Evolutionary conservation across 2,329 filamentous ascomycete species (phyloP).

Genomic region (Elsinoe ampelina): DNA sequence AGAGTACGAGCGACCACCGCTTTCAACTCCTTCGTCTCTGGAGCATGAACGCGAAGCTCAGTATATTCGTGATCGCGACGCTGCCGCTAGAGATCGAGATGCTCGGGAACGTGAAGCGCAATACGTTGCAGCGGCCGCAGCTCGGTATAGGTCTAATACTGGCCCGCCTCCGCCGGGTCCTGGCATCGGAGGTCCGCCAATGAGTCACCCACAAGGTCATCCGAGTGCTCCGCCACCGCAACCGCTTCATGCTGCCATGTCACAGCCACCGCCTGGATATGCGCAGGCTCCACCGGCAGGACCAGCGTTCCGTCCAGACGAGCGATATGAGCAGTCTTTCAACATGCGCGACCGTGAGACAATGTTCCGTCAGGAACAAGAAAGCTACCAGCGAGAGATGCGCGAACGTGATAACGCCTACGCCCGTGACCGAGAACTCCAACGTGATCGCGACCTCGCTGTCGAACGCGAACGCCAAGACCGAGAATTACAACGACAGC

Average conservation of each 20-base stretch:
- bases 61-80: background rate
- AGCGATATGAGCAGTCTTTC: conserved; percentile 2
- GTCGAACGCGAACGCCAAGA: conserved; percentile 13
- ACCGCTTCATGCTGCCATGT: background rate
- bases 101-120: background rate
- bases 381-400: conserved; percentile 16
- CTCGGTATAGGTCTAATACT: background rate
- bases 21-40: conserved; percentile 3
- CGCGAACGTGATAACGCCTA: conserved; percentile 15
- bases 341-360: conserved; percentile 1
- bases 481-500: conserved; percentile 16
- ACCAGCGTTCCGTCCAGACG: conserved; percentile 1
- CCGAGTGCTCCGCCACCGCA: conserved; percentile 13
- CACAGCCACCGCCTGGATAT: background rate
- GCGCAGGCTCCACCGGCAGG: conserved; percentile 12
- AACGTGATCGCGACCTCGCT: conserved; percentile 6
- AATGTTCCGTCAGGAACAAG: conserved; percentile 9
- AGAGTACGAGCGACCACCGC: conserved; percentile 2
- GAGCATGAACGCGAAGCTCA: conserved; percentile 18
- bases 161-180: background rate
- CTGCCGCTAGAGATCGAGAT: background rate
- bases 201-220: conserved; percentile 1
- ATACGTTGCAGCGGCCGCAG: background rate
- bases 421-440: background rate
- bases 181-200: conserved; percentile 6